Conservation (phyloP, 2,329 filamentous ascomycete genomes). For the Colletotrichum incanum region DNA sequence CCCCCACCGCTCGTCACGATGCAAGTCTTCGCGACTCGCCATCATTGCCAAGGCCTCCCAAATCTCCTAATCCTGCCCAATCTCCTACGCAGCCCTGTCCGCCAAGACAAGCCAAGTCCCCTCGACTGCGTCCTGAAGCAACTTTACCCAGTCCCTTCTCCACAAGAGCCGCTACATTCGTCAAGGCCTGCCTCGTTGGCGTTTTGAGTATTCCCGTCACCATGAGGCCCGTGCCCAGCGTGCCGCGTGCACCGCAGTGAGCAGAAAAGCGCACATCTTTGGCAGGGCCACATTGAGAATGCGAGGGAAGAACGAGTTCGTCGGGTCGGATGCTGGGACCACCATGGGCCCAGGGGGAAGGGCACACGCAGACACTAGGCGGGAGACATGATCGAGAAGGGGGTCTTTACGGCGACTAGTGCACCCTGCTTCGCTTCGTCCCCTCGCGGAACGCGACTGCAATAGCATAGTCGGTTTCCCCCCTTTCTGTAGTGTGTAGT, state of each 20-base stretch:
- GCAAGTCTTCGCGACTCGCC: slow-evolving; percentile 32
- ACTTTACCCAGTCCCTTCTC: slow-evolving; percentile 27
- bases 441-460: slow-evolving; percentile 14
- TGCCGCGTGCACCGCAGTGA: neutral
- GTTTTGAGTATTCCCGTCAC: slow-evolving; percentile 2
- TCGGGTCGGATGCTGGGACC: neutral
- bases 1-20: neutral
- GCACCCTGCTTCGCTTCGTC: slow-evolving; percentile 16
- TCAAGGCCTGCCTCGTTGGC: slow-evolving; percentile 14
- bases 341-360: neutral
- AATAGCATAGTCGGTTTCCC: neutral
- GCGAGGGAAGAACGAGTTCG: neutral
- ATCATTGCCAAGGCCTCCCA: slow-evolving; percentile 24
- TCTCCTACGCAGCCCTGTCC: neutral
- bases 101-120: slow-evolving; percentile 21
- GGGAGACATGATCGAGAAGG: neutral
- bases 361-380: neutral
- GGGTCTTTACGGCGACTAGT: slow-evolving; percentile 16
- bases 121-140: slow-evolving; percentile 17
- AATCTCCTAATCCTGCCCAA: slow-evolving; percentile 38
- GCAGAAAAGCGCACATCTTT: neutral
- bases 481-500: neutral
- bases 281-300: neutral
- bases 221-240: neutral
- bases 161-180: neutral